Evolutionary conservation across 306 rosid genomes (phyloP), one percentile per base, ranked within the genome.

Genomic region (Pueraria montana): DNA sequence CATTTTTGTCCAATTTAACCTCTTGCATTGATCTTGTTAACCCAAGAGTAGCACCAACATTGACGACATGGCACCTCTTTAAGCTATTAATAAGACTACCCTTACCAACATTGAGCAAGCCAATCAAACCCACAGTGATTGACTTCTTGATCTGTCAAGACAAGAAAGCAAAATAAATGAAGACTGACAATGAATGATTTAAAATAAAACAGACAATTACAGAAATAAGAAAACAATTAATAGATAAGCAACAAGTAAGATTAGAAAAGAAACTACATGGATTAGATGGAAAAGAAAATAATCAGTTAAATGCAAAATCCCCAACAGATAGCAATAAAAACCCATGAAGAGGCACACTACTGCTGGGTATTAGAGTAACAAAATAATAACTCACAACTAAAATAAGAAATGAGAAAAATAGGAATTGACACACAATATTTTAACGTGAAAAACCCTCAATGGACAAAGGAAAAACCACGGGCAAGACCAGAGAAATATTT

Each of bases 31-130:
- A 93, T 89, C 97, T 91, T 56, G 98, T 95, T 79, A 93, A 79
- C 62, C 98, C 97, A 30, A 97, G 97, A 67, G 97, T 93, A 34
- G 98, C 86, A 86, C 97, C 97, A 76, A 95, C 98, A 48, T 91
- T 89, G 86, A 84, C 95, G 52, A 84, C 97, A 75, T 88, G 97
- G 75, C 79, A 80, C 86, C 98, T 84, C 84, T 90, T 93, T 86
- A 95, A 82, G 65, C 99, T 94, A 69, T 94, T 96, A 16, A 96
- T 94, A 58, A 96, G 95, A 81, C 99, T 96, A 81, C 99, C 94
- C 86, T 96, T 96, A 34, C 99, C 99, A 76, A 96, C 99, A 87
- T 96, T 96, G 21, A 98, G 99, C 68, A 96, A 84, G 65, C 98
- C 99, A 77, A 96, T 88, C 66, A 96, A 79, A 74, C 99, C 99